phyloP scores from a whole-genome alignment of 352 stramenopile genomes.

The Blastocystis hominis region DNA sequence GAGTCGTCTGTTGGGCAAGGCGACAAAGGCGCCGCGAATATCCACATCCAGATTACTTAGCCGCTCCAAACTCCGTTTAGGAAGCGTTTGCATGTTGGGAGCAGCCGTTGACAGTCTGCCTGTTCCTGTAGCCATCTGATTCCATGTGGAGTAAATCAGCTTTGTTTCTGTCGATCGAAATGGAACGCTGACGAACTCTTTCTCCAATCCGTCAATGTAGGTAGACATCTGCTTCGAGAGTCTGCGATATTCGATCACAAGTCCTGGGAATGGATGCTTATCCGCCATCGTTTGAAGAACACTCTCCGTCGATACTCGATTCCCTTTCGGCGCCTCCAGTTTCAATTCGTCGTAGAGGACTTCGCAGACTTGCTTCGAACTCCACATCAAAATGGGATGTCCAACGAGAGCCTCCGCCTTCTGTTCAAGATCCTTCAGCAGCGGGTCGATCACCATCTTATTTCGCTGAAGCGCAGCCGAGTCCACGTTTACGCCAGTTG shows the following conservation, averaged over 20 bases:
- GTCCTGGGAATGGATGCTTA: conserved; percentile 31
- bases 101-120: conserved; percentile 41
- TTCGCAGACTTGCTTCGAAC: conserved; percentile 13
- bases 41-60: background rate
- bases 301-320: background rate
- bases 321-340: background rate
- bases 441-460: background rate
- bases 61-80: conserved; percentile 15
- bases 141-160: conserved; percentile 8
- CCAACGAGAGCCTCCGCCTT: background rate
- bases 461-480: background rate
- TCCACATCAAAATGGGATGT: conserved; percentile 1
- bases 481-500: background rate
- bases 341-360: conserved; percentile 55
- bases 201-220: conserved; percentile 22
- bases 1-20: background rate
- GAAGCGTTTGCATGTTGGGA: conserved; percentile 57
- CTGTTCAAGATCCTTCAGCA: conserved; percentile 10
- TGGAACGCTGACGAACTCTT: background rate
- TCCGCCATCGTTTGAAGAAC: conserved; percentile 4
- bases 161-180: background rate
- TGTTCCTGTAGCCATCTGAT: conserved; percentile 52
- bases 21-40: background rate
- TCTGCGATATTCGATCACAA: conserved; percentile 31
- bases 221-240: conserved; percentile 23